Conservation (phyloP, 768 basidiomycete genomes). For the Phylloporus sp. region DNA sequence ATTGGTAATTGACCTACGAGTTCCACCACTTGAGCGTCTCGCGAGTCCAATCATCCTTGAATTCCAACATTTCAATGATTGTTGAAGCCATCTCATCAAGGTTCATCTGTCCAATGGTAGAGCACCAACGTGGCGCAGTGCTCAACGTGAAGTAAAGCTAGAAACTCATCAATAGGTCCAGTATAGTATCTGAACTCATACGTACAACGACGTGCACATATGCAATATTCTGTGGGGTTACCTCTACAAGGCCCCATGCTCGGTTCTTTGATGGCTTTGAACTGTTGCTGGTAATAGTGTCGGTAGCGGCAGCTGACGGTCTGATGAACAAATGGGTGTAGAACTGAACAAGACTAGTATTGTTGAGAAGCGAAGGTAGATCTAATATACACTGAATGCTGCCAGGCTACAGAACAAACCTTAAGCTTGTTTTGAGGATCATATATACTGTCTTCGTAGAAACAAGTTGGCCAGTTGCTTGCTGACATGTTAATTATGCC, state of each 20-base stretch:
- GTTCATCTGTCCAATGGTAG: neutral
- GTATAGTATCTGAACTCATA: neutral
- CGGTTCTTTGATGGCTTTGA: neutral
- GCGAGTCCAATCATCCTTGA: neutral
- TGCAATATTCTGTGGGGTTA: neutral
- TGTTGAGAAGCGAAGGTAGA: too few relatives aligned
- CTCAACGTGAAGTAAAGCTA: slow-evolving; percentile 2
- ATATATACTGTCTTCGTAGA: neutral
- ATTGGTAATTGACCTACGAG: neutral
- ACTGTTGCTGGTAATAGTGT: neutral
- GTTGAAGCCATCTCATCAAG: neutral
- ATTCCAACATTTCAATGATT: slow-evolving; percentile 22
- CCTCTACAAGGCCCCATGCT: neutral
- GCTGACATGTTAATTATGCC: neutral
- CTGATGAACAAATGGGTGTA: neutral
- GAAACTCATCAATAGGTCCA: neutral
- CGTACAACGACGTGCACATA: neutral
- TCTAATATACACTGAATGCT: neutral
- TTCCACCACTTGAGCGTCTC: slow-evolving; percentile 1
- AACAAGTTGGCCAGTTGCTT: neutral
- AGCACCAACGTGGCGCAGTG: neutral
- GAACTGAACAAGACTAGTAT: neutral
- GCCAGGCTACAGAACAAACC: neutral
- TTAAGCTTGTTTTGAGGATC: neutral
- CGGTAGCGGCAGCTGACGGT: neutral